Conservation (phyloP, 768 basidiomycete species). For the Cystofilobasidium ferigula region DNA sequence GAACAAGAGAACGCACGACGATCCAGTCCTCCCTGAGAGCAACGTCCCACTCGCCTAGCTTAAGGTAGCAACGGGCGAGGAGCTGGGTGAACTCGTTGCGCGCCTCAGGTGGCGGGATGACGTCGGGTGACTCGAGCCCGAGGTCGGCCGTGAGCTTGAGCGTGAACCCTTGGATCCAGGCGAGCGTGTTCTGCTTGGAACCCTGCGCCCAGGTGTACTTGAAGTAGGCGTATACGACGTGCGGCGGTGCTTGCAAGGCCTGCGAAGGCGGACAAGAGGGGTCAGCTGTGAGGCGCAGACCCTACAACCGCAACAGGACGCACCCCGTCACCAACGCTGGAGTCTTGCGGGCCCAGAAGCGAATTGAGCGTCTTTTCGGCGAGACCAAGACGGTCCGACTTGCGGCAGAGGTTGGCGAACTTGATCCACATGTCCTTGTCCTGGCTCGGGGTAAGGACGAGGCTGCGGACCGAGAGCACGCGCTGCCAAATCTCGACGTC, state of each 20-base stretch:
- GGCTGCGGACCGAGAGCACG: slow-evolving; percentile 84
- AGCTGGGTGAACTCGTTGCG: slow-evolving; percentile 57
- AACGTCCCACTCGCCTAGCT: slow-evolving; percentile 88
- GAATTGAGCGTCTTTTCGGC: slow-evolving; percentile 96
- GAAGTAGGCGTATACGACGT: slow-evolving; percentile 89
- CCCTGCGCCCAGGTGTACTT: slow-evolving; percentile 93
- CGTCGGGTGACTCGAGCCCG: slow-evolving; percentile 16
- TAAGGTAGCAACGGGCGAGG: slow-evolving; percentile 93
- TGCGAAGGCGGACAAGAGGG: slow-evolving; percentile 10
- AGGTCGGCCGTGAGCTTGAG: slow-evolving; percentile 52
- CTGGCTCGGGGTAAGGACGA: slow-evolving; percentile 84
- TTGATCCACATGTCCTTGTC: slow-evolving; percentile 98
- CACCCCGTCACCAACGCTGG: slow-evolving; percentile 26
- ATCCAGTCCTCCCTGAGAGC: slow-evolving; percentile 70
- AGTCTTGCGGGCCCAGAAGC: slow-evolving; percentile 56
- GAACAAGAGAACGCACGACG: slow-evolving; percentile 45
- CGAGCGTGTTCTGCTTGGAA: slow-evolving; percentile 63
- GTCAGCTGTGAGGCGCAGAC: not conserved
- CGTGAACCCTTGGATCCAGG: slow-evolving; percentile 71
- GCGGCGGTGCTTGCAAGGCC: slow-evolving; percentile 62
- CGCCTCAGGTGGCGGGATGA: slow-evolving; percentile 38
- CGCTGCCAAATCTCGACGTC: slow-evolving; percentile 99
- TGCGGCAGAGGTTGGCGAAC: slow-evolving; percentile 93
- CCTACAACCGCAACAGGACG: too few species aligned
- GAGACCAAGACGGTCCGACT: slow-evolving; percentile 82